Evolutionary conservation across 139 green algal species (phyloP).

Genomic region (Eudorina sp.): DNA sequence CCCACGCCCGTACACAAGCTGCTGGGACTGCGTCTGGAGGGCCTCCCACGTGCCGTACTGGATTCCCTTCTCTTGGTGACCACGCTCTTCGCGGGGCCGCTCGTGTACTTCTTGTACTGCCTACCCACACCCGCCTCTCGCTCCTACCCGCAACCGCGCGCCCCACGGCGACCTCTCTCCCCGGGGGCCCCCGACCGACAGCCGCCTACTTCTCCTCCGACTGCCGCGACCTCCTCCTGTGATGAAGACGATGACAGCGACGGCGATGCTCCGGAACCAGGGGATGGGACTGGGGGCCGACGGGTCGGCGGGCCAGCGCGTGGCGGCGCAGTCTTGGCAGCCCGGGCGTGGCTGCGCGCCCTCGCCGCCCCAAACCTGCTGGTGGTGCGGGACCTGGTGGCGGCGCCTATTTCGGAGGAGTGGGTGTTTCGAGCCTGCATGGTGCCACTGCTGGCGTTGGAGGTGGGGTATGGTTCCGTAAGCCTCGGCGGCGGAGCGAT

Average conservation of each 20-base stretch:
- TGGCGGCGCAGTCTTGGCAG: too few relatives aligned
- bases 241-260: too few relatives aligned
- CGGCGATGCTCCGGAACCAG: too few relatives aligned
- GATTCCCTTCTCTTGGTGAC: constrained; percentile 62
- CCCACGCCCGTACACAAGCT: constrained; percentile 34
- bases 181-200: too few relatives aligned
- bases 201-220: too few relatives aligned
- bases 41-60: constrained; percentile 32
- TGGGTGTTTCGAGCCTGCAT: constrained; percentile 87
- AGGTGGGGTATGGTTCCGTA: constrained; percentile 49
- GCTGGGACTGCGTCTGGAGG: constrained; percentile 55
- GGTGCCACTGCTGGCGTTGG: constrained; percentile 72
- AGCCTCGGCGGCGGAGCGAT: neutral
- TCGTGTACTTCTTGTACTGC: constrained; percentile 38
- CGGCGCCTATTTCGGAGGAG: constrained; percentile 86
- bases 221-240: too few relatives aligned
- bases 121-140: too few relatives aligned
- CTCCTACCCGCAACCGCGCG: neutral
- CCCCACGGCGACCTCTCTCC: neutral
- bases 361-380: too few relatives aligned
- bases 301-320: too few relatives aligned
- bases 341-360: too few relatives aligned
- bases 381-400: constrained; percentile 46
- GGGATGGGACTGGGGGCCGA: too few relatives aligned
- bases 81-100: constrained; percentile 66